phyloP scores from a whole-genome alignment of 2,329 filamentous ascomycete species.

The Coniochaeta hoffmannii region DNA sequence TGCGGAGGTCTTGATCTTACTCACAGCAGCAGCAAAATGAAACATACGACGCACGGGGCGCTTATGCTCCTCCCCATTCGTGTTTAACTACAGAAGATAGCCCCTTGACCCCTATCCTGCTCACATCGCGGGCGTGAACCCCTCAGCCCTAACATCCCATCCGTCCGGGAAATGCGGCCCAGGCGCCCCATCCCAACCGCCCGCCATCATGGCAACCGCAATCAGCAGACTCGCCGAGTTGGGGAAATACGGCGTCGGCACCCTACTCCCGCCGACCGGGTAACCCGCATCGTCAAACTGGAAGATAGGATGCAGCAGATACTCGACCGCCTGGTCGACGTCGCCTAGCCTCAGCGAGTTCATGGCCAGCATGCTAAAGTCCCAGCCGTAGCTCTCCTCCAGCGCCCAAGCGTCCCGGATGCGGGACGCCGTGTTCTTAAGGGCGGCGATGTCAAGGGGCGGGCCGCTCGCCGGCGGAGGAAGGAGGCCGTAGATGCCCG shows the following conservation, averaged over 20 bases:
- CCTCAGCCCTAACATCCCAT: slow-evolving; percentile 41
- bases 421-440: slow-evolving; percentile 28
- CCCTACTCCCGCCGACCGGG: slow-evolving; percentile 41
- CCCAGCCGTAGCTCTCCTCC: slow-evolving; percentile 34
- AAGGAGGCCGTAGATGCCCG: slow-evolving; percentile 33
- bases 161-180: slow-evolving; percentile 36
- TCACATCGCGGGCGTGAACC: slow-evolving; percentile 32
- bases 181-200: slow-evolving; percentile 45
- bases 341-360: slow-evolving; percentile 33
- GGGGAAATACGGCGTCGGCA: slow-evolving; percentile 52
- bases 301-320: slow-evolving; percentile 41
- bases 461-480: slow-evolving; percentile 28
- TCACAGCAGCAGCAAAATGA: no score
- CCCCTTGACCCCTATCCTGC: neutral
- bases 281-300: slow-evolving; percentile 50
- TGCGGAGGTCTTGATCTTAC: no score
- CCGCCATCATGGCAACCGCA: slow-evolving; percentile 49
- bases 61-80: no score
- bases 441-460: slow-evolving; percentile 24
- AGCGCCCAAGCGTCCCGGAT: slow-evolving; percentile 31
- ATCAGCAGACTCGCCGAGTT: slow-evolving; percentile 40
- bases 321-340: slow-evolving; percentile 27
- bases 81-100: no score
- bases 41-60: no score
- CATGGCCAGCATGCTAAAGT: slow-evolving; percentile 37